Evolutionary conservation across 2,329 filamentous ascomycete species (phyloP), one percentile per base, ranked within the genome.

Genomic region (Stemphylium lycopersici): DNA sequence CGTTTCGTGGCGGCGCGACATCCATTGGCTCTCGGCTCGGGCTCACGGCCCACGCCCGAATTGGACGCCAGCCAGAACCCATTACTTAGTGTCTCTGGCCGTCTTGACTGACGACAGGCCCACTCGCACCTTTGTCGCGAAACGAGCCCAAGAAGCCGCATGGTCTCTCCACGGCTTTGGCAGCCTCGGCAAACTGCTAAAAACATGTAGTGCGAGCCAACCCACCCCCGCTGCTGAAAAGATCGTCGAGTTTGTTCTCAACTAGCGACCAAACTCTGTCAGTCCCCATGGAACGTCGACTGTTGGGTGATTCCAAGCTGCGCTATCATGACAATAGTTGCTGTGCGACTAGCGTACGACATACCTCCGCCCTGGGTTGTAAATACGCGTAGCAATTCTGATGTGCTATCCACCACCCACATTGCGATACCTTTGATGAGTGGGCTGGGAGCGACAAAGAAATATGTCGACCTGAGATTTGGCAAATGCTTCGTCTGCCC

Each of bases 221-320:
- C 46, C 39, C 26, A 42, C 26, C 40, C 40, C 40, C n/a, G 18
- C 7, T 42, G 40, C 40, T 42, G 40, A 24, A 31, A 11, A 42
- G 40, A 18, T 18, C 40, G 13, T 42, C 24, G 20, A 52, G 44
- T 40, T 40, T 43, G 48, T 37, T 44, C 34, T 18, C 44, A 44
- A 22, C 48, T 56, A 56, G 15, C 42, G 34, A 39, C 42, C 39
- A 38, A 32, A 40, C 26, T 26, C 10, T 48, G 53, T 48, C 42
- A 41, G 51, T 42, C 41, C 50, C 48, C 43, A 49, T 52, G 53
- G 55, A 32, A 55, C 53, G 48, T 52, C 50, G 36, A 53, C 43
- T 60, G 51, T 55, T 60, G 53, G 47, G 50, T 20, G 36, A 32
- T 33, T 38, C 33, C 43, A 48, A 56, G 51, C 43, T 50, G 51